Evolutionary conservation across 148 eudicot genomes (phyloP).

Genomic region (Rhododendron vialii): DNA sequence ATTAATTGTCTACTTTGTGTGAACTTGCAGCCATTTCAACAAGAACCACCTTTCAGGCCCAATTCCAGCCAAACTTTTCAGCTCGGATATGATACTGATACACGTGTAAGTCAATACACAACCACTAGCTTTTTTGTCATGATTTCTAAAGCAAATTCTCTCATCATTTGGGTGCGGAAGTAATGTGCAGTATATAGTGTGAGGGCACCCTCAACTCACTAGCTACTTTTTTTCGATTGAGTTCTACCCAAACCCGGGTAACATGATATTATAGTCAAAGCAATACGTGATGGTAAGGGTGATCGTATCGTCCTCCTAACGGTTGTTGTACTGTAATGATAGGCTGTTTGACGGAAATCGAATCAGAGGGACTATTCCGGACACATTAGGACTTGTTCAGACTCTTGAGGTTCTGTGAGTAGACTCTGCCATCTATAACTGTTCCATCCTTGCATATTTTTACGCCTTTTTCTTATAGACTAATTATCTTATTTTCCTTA

Average conservation of each 20-base stretch:
- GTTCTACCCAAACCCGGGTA: neutral
- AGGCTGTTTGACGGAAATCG: conserved; percentile 80
- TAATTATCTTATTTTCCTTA: neutral
- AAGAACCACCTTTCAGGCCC: conserved; percentile 79
- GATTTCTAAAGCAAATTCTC: neutral
- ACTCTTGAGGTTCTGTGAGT: conserved; percentile 92
- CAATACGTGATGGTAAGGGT: neutral
- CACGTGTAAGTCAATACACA: conserved; percentile 55
- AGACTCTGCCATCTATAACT: neutral
- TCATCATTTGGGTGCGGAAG: neutral
- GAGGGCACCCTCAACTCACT: neutral
- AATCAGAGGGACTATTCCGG: conserved; percentile 64
- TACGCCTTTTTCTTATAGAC: neutral
- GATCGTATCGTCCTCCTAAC: neutral
- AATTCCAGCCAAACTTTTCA: conserved; percentile 64
- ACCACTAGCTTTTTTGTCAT: neutral
- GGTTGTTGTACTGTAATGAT: conserved; percentile 9
- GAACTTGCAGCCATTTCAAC: conserved; percentile 70
- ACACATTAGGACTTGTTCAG: conserved; percentile 58
- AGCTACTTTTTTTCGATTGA: neutral
- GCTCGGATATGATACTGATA: conserved; percentile 65
- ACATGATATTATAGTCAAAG: neutral
- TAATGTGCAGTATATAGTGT: neutral
- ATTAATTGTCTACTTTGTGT: neutral
- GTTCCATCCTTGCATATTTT: neutral